Evolutionary conservation across 768 basidiomycete species (phyloP), one percentile per base, ranked within the genome.

Genomic region (Collybiopsis confluens): DNA sequence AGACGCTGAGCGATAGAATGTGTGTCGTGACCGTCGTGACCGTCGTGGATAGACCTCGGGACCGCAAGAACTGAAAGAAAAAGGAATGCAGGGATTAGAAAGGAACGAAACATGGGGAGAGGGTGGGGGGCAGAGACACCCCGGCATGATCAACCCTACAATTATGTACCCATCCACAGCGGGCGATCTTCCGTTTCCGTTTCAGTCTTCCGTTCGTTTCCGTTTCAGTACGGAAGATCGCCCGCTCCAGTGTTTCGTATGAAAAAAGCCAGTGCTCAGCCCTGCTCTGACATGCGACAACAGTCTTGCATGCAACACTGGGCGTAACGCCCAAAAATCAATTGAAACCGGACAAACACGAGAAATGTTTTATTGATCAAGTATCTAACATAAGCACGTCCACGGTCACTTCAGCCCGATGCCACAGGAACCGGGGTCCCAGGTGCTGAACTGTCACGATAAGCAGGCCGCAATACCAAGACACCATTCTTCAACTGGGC

Each of bases 401-500:
- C 18, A 35, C 45, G 27, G 43, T 16, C 45, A 47, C 23, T 16
- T 38, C 26, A 54, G 24, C 42, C 52, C 52, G 44, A 38, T 27
- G 42, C 35, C 27, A 44, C 28, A 24, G 41, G 54, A n/a, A 46
- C 33, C 33, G 55, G 55, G 8, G 56, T 54, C 28, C 51, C 42
- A 15, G 71, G 70, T 16, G 63, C 64, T n/a, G 71, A 67, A 3
- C 60, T 63, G 54, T 64, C 69, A 44, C 66, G 63, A 54, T 65
- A 73, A 26, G 68, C 70, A 59, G 69, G 73, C 59, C 81, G 73
- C 63, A 89, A 68, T 16, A 82, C 73, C 47, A 92, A 70, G 26
- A 82, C 73, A 36, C 85, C 85, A 41, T 77, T 77, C 71, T 82
- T 86, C 67, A 91, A 65, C 65, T 80, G 75, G 18, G 90, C 90